These are phyloP conservation scores for Salix koriyanagi DNA, from an alignment of 345 rosid species.

Conservation along the genomic window DNA sequence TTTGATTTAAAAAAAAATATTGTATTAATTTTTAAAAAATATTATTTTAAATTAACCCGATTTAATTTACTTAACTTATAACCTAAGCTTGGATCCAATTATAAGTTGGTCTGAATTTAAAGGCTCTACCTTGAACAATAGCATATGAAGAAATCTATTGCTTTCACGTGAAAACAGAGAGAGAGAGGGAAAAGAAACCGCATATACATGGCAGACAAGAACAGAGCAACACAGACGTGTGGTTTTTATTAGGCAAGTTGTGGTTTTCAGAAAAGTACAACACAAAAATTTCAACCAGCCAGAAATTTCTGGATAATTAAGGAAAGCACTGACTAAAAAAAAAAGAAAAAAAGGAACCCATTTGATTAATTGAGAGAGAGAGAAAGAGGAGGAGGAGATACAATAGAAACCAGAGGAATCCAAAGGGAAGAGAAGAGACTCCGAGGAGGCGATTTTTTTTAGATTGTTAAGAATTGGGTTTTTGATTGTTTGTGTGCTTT, in stretches of 20 bases:
- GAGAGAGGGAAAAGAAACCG: background rate
- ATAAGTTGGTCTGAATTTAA: no score
- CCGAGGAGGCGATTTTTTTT: conserved; percentile 5
- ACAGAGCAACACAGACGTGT: background rate
- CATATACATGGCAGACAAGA: background rate
- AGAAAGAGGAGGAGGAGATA: background rate
- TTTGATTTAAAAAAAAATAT: no score
- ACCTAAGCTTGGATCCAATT: no score
- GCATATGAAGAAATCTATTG: no score
- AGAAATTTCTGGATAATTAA: conserved; percentile 5
- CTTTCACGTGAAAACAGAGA: background rate
- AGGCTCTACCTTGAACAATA: no score
- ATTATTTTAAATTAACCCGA: no score
- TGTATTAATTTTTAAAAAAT: no score
- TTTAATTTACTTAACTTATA: no score
- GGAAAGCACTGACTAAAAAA: background rate
- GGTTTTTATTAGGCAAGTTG: background rate
- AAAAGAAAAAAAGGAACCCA: background rate
- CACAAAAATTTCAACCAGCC: background rate
- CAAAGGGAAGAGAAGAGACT: conserved; percentile 5
- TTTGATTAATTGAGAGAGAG: background rate
- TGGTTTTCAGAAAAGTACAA: background rate
- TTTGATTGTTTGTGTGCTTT: background rate
- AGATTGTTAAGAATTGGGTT: background rate
- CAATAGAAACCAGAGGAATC: conserved; percentile 24